These are phyloP conservation scores for Macrolepiota dolichaula DNA, from an alignment of 768 basidiomycete species.

Conservation along the genomic window DNA sequence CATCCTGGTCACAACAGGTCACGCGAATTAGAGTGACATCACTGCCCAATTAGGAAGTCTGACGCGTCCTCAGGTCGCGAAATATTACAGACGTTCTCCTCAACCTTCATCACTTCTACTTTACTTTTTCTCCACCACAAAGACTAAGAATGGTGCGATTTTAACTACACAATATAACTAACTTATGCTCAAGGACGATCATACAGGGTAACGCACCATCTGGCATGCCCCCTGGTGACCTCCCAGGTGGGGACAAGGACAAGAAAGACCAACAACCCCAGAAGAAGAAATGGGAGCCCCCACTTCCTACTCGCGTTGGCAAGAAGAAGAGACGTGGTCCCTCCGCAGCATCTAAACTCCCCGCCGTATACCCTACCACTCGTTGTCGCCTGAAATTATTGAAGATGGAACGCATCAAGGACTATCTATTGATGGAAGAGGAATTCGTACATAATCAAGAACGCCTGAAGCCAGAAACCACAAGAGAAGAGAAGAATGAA, in stretches of 20 bases:
- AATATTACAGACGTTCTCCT: conserved; percentile 11
- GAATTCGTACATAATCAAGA: conserved; percentile 94
- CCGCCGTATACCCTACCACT: conserved; percentile 90
- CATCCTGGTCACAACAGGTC: conserved; percentile 23
- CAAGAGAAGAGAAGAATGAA: conserved; percentile 92
- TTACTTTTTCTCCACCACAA: conserved; percentile 6
- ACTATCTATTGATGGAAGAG: conserved; percentile 93
- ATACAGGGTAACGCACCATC: conserved; percentile 75
- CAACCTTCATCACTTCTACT: conserved; percentile 12
- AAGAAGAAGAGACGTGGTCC: conserved; percentile 98
- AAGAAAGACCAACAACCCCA: conserved; percentile 48
- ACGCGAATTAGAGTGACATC: conserved; percentile 27
- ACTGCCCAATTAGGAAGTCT: conserved; percentile 35
- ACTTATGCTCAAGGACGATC: background rate
- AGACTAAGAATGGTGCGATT: conserved; percentile 24
- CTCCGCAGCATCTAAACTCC: conserved; percentile 85
- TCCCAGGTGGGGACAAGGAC: conserved; percentile 30
- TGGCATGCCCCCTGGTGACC: conserved; percentile 41
- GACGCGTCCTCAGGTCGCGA: conserved; percentile 43
- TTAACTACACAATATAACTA: background rate
- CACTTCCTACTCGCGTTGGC: conserved; percentile 92
- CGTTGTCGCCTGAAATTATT: conserved; percentile 93
- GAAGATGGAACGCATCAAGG: conserved; percentile 98
- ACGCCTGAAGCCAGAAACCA: conserved; percentile 80
- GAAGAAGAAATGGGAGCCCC: conserved; percentile 98